Evolutionary conservation across 106 monocot species (phyloP).

Genomic region (Vanilla planifolia): DNA sequence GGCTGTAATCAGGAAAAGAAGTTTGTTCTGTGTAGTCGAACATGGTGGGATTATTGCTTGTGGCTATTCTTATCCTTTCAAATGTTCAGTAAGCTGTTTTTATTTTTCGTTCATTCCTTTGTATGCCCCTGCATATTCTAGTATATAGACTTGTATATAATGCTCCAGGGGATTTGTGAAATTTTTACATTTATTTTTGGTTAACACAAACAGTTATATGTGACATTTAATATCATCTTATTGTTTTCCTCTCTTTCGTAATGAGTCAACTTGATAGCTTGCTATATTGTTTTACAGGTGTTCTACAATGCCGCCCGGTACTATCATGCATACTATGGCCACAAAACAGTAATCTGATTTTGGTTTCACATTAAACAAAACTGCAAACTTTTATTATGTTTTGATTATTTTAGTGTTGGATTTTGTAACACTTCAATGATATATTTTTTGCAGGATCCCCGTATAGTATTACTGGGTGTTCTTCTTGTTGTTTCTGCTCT

Average conservation of each 20-base stretch:
- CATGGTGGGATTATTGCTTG: no score
- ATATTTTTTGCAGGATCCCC: slow-evolving; percentile 62
- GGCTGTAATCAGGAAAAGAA: no score
- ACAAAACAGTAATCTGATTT: slow-evolving; percentile 68
- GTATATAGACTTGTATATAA: no score
- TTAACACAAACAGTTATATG: not conserved
- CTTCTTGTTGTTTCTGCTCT: slow-evolving; percentile 81
- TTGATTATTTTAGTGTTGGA: slow-evolving; percentile 2
- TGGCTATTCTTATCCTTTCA: no score
- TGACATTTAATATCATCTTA: not conserved
- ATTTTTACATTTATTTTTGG: no score
- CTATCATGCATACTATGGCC: slow-evolving; percentile 96
- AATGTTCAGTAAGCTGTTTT: no score
- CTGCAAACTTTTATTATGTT: slow-evolving; percentile 4
- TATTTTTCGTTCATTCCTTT: no score
- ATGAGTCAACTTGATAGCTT: not conserved
- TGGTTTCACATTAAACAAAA: no score
- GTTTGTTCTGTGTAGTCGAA: no score
- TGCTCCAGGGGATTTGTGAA: no score
- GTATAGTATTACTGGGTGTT: slow-evolving; percentile 82
- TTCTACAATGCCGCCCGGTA: slow-evolving; percentile 96
- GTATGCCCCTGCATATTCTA: no score
- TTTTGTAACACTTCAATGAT: not conserved
- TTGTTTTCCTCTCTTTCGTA: not conserved
- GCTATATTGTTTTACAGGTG: slow-evolving; percentile 38